Conservation (phyloP, 495 filamentous ascomycete genomes). For the Aspergillus mulundensis region DNA sequence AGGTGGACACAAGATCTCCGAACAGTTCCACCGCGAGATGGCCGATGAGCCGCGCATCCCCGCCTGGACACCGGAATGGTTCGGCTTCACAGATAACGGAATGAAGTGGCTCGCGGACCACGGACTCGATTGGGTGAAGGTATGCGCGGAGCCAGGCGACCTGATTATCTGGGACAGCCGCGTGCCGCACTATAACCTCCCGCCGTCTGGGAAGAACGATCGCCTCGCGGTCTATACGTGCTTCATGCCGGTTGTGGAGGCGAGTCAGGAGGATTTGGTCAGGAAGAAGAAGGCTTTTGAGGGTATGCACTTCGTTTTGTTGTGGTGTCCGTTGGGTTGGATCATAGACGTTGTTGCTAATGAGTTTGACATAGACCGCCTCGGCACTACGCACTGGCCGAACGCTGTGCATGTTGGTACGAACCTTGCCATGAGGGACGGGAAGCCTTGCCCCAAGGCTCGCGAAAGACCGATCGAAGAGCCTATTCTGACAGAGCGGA, state of each 20-base stretch:
- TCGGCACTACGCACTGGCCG: conserved; percentile 35
- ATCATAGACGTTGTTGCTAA: background rate
- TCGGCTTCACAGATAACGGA: conserved; percentile 33
- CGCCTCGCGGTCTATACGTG: conserved; percentile 34
- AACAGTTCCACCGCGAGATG: conserved; percentile 35
- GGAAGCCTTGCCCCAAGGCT: conserved; percentile 25
- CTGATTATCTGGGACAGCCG: conserved; percentile 43
- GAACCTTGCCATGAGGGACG: conserved; percentile 31
- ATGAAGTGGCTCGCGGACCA: conserved; percentile 38
- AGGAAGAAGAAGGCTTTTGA: conserved; percentile 38
- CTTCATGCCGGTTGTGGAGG: conserved; percentile 35
- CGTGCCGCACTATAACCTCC: conserved; percentile 29
- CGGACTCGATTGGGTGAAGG: conserved; percentile 34
- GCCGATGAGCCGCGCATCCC: conserved; percentile 28
- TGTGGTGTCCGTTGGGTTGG: background rate
- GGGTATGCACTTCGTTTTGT: conserved; percentile 3
- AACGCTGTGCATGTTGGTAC: conserved; percentile 30
- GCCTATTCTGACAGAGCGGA: background rate
- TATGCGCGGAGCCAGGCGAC: conserved; percentile 39
- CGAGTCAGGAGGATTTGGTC: conserved; percentile 29
- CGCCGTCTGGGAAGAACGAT: conserved; percentile 20
- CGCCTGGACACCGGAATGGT: conserved; percentile 26
- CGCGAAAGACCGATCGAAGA: background rate
- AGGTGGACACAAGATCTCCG: conserved; percentile 30
- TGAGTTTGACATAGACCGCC: conserved; percentile 10